Conservation (phyloP, 2,329 filamentous ascomycete species). For the Calonectria pauciramosa region DNA sequence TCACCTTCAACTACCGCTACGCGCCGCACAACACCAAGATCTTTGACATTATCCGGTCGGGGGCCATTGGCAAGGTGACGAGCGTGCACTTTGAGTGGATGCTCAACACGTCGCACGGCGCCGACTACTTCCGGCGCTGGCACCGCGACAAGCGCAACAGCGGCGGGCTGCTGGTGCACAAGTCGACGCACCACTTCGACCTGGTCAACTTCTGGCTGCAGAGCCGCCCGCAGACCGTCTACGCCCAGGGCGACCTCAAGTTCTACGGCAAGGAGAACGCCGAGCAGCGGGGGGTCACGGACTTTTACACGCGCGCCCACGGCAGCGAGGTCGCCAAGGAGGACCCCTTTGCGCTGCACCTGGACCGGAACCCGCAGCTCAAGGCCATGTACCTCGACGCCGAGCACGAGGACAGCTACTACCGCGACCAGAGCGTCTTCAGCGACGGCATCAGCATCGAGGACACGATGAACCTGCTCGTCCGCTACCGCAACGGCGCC, state of each 20-base stretch:
- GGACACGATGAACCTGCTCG: conserved; percentile 73
- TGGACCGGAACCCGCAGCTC: conserved; percentile 62
- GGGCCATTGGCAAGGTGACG: conserved; percentile 69
- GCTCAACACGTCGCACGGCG: conserved; percentile 72
- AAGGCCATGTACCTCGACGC: conserved; percentile 73
- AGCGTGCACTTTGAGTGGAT: conserved; percentile 75
- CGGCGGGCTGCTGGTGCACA: conserved; percentile 72
- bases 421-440: conserved; percentile 74
- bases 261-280: conserved; percentile 75
- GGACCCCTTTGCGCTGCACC: conserved; percentile 71
- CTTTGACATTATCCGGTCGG: conserved; percentile 65
- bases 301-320: conserved; percentile 65
- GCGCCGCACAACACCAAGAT: conserved; percentile 75
- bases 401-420: conserved; percentile 74
- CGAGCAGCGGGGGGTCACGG: conserved; percentile 64
- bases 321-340: conserved; percentile 63
- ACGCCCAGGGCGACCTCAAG: conserved; percentile 69
- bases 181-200: conserved; percentile 75
- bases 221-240: conserved; percentile 67
- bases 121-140: conserved; percentile 75
- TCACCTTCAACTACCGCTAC: conserved; percentile 76
- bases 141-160: conserved; percentile 73
- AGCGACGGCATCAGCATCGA: conserved; percentile 75
- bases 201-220: conserved; percentile 74
- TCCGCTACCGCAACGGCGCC: conserved; percentile 69